Evolutionary conservation across 805 yeast genomes (phyloP), one percentile per base, ranked within the genome.

Genomic region (Metschnikowia borealis): DNA sequence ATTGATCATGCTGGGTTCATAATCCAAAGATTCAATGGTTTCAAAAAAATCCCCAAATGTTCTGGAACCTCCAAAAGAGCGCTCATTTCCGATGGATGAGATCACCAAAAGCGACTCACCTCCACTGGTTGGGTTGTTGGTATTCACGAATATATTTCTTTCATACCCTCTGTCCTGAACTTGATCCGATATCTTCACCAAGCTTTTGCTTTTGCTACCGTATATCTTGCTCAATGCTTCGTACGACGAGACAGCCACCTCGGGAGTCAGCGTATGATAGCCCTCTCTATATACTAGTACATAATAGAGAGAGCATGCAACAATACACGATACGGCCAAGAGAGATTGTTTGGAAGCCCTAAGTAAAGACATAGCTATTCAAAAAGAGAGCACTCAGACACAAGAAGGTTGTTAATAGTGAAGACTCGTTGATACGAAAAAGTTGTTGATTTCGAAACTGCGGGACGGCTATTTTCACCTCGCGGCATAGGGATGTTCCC

Each of bases 31-130:
- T 6, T 49, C 45, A 20, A 75, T 50, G 0, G 69, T 62, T 2
- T 60, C 47, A 43, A 74, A 57, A 40, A 71, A 69, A 48, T 71
- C 72, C 1, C 47, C 43, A 44, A 76, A 66, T 0, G 55, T 44
- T 32, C 73, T 62, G 3, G 54, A 64, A 3, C 51, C 52, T 0
- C 81, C 80, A 47, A 72, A 77, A 3, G 78, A 61, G 6, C 47
- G 54, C 10, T 54, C 53, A 47, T 57, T 56, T 1, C 67, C 71
- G n/a, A 71, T 61, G 10, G 65, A 55, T 8, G 66, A 56, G 26
- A 65, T 47, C 13, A 66, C 37, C 38, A 58, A 53, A 13, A 56
- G 51, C 3, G 60, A 49, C 11, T 44, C 38, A 2, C 46, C 46
- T 23, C 46, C 46, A 11, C 23, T 35, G 15, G 14, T 26, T 11